Base-by-base conservation (phyloP, 139 green algal species). In the Edaphochlamys debaryana region DNA sequence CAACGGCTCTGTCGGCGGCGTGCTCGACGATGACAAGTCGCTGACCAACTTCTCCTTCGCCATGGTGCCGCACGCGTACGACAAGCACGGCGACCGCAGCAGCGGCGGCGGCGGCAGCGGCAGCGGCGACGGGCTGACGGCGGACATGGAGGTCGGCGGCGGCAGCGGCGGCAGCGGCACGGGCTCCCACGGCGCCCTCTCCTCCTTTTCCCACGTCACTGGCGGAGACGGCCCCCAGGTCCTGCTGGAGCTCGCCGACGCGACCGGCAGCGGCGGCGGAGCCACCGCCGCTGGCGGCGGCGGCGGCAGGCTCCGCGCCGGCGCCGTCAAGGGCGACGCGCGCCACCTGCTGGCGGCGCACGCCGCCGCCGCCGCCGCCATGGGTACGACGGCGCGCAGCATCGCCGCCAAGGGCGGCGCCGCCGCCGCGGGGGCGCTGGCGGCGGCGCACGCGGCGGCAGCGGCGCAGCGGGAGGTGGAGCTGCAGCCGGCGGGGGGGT, bases 11-110 rank as follows among this genome's bases (percentile, higher is more conserved):
- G 27, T 17, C 52, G 11, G 25, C 25, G 9, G 17, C 38, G 15
- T 4, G 36, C 19, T 3, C 32, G 32, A n/a, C n/a, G 75, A 72
- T 62, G 75, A 62, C 60, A 15, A 37, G 9, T 73, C 76, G 30
- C 62, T 74, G 9, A 67, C 60, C 63, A 82, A 82, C 63, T 82
- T 82, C 63, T 82, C 76, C 5, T 82, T 82, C 15, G 76, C 62
- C 1, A 73, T 82, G 62, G 1, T 69, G 40, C 54, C 62, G 25
- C 60, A 72, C 30, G 41, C 30, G n/a, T 82, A 62, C 8, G 76
- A 82, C 19, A 74, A 73, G 62, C 56, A 82, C 11, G 1, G n/a
- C 20, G 17, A 62, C 20, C 7, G 37, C 11, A 63, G 73, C 58
- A 80, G 73, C 73, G n/a, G 67, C 20, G 37, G 38, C 37, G 64